Conservation (phyloP, 148 eudicot genomes). For the Rheum nobile region DNA sequence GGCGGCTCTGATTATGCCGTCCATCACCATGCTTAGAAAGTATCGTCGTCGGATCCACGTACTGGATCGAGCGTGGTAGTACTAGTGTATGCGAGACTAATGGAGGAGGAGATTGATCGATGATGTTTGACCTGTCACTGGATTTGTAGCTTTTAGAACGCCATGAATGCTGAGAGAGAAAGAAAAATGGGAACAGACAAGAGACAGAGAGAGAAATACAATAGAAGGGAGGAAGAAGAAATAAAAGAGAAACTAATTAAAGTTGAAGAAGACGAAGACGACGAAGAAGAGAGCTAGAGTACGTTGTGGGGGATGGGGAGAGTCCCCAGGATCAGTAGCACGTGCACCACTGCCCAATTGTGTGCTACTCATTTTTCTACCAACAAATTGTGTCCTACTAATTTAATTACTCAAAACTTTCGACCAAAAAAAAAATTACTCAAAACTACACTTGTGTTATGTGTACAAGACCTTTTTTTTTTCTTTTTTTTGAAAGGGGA, state of each 20-base stretch:
- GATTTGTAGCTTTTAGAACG: background rate
- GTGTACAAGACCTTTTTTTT: no score
- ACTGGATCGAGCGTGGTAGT: no score
- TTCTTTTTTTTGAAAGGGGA: no score
- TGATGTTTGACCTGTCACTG: background rate
- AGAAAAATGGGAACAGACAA: background rate
- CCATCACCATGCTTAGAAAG: background rate
- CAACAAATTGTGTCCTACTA: no score
- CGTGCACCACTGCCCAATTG: background rate
- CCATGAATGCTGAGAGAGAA: background rate
- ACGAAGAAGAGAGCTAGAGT: background rate
- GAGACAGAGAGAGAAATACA: background rate
- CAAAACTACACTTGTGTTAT: no score
- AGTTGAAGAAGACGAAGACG: background rate
- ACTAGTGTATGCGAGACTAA: no score
- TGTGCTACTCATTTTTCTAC: background rate
- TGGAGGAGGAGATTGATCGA: background rate
- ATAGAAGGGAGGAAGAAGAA: background rate
- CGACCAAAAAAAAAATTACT: no score
- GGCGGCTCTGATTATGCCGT: background rate
- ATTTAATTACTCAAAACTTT: no score
- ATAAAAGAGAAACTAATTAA: background rate
- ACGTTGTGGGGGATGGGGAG: background rate
- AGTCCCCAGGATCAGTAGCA: conserved; percentile 2
- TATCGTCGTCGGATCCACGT: no score